These are phyloP conservation scores for Trypanosoma mega DNA, from an alignment of 208 protist species.

Conservation along the genomic window DNA sequence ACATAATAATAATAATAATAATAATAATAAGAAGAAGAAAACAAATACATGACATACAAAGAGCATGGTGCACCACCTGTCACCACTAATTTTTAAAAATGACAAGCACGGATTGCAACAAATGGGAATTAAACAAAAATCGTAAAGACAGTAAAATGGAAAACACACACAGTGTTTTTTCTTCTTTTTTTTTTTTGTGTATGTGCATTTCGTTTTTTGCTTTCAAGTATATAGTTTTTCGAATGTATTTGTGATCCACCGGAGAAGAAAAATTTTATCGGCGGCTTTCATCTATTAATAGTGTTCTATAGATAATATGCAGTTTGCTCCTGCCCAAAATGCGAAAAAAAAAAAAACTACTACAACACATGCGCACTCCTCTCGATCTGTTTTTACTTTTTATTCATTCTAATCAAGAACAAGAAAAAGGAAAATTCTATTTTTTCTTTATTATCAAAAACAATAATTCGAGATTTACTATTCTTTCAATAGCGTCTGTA, in stretches of 20 bases:
- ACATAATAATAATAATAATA: no score
- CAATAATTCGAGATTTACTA: no score
- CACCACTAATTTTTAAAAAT: no score
- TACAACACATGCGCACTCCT: not conserved
- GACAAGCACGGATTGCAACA: no score
- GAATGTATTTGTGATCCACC: not conserved
- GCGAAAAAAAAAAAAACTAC: constrained; percentile 14
- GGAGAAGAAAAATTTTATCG: not conserved
- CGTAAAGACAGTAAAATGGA: not conserved
- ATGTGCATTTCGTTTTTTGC: no score
- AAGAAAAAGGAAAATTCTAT: constrained; percentile 2
- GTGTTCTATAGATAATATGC: no score
- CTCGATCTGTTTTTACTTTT: constrained; percentile 4
- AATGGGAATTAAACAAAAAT: not conserved
- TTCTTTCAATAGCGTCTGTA: no score
- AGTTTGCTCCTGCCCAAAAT: not conserved
- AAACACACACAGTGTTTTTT: not conserved
- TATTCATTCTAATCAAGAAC: constrained; percentile 1
- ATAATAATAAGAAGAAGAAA: no score
- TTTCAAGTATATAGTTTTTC: no score
- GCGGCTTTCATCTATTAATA: no score
- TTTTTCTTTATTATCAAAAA: not conserved
- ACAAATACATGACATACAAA: no score
- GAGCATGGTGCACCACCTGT: no score
- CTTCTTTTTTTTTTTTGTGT: constrained; percentile 23